A percentile compares a stretch with the other conserved stretches of the same genome.
Evolutionary conservation across 73 alveolate species (phyloP).

Genomic region (Urostyla sp.): DNA sequence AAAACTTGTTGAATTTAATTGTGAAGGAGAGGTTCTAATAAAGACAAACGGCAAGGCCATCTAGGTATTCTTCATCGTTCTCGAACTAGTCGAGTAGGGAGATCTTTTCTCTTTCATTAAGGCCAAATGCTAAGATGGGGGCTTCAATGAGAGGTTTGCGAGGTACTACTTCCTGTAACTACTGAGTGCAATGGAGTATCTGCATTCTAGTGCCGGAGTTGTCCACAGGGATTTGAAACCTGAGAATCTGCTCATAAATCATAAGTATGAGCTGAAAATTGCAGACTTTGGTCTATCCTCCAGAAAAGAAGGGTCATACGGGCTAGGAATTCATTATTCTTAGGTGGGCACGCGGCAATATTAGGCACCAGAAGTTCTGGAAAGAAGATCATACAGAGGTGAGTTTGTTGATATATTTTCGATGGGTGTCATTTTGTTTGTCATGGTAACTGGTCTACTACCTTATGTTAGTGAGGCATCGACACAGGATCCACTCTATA

Average conservation of each 20-base stretch:
- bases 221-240: conserved; percentile 85
- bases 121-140: conserved; percentile 26
- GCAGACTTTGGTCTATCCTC: conserved; percentile 82
- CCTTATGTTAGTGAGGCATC: conserved; percentile 63
- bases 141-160: conserved; percentile 55
- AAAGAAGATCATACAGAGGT: conserved; percentile 53
- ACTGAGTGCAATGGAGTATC: conserved; percentile 62
- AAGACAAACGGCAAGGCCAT: conserved; percentile 41
- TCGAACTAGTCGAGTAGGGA: conserved; percentile 59
- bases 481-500: conserved; percentile 58
- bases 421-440: conserved; percentile 66
- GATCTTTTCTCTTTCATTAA: conserved; percentile 59
- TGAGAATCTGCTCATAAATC: conserved; percentile 76
- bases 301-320: conserved; percentile 54
- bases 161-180: conserved; percentile 57
- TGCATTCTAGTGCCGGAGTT: conserved; percentile 71
- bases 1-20: conserved; percentile 54
- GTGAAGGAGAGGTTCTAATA: conserved; percentile 48
- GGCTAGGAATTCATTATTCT: conserved; percentile 62
- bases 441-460: conserved; percentile 67
- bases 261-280: conserved; percentile 74
- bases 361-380: conserved; percentile 69
- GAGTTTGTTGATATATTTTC: conserved; percentile 64
- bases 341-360: conserved; percentile 65
- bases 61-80: conserved; percentile 57